Evolutionary conservation across 306 rosid genomes (phyloP), one percentile per base, ranked within the genome.

Genomic region (Parietaria judaica): DNA sequence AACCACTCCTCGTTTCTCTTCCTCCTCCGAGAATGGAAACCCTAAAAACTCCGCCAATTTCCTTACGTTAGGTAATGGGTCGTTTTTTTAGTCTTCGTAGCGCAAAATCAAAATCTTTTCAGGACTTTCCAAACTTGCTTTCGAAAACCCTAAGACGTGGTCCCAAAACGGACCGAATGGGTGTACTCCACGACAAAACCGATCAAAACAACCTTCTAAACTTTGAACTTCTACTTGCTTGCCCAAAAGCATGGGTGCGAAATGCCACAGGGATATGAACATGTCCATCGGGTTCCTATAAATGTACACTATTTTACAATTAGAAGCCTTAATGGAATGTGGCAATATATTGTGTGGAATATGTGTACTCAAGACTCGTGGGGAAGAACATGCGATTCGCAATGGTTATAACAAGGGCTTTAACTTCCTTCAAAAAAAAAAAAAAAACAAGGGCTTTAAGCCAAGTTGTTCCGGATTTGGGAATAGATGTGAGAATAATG

Each of bases 211-310:
- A 36, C 76, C 80, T 37, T 81, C 81, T 12, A 66, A 11, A 14
- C 11, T 5, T 9, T 49, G 3, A 15, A 61, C 8, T 13, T 31
- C 11, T 11, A 9, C 12, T 12, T 5, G 8, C 11, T 5, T 35
- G 1, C 16, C 36, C 3, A 6, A 1, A 1, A 14, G 1, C 1
- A 37, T 8, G 11, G 60, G 62, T 0, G 23, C 0, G 10, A 63
- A 71, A 49, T 0, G 50, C 84, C 80, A 84, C 0, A 36, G n/a
- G 1, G 84, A 84, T 4, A 84, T 45, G 15, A 71, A 65, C 12
- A 63, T 68, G 64, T 81, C 90, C 47, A 78, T 57, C 0, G 79
- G 90, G 68, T 81, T 81, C 34, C 90, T 51, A 4, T 71, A 77
- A 3, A 84, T 69, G 35, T 73, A 78, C 46, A 84, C 68, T 14